A percentile compares a stretch with the other conserved stretches of the same genome.
phyloP scores from a whole-genome alignment of 495 filamentous ascomycete genomes.

The Poronia punctata region DNA sequence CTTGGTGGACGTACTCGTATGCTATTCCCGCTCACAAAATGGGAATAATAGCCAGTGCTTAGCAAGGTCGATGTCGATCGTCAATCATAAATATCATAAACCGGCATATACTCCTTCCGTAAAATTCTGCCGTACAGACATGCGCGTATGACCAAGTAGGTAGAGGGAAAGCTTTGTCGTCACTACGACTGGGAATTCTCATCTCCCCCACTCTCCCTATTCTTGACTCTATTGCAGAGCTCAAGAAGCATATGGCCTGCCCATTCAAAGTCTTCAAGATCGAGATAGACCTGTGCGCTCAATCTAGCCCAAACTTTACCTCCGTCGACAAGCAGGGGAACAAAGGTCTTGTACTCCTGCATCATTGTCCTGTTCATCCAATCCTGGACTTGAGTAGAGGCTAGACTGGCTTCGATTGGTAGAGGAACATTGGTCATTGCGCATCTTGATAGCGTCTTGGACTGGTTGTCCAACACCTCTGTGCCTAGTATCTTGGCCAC shows the following conservation, averaged over 20 bases:
- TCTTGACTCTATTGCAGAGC: slow-evolving; percentile 52
- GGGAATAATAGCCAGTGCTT: no score
- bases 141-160: no score
- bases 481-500: slow-evolving; percentile 62
- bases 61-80: no score
- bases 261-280: slow-evolving; percentile 71
- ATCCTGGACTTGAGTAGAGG: slow-evolving; percentile 25
- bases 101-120: no score
- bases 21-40: no score
- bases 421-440: slow-evolving; percentile 66
- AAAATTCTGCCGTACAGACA: no score
- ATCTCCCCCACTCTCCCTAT: no score
- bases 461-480: slow-evolving; percentile 57
- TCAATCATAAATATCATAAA: no score
- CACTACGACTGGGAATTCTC: no score
- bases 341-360: slow-evolving; percentile 61
- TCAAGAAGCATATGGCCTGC: slow-evolving; percentile 51
- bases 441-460: slow-evolving; percentile 35
- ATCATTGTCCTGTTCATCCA: slow-evolving; percentile 54
- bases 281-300: slow-evolving; percentile 75
- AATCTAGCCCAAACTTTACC: slow-evolving; percentile 61
- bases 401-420: slow-evolving; percentile 48
- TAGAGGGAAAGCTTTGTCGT: no score
- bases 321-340: slow-evolving; percentile 54
- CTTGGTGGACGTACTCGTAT: no score